These are phyloP conservation scores for Guyanaporus albipodus DNA, from an alignment of 768 basidiomycete species.

Conservation along the genomic window DNA sequence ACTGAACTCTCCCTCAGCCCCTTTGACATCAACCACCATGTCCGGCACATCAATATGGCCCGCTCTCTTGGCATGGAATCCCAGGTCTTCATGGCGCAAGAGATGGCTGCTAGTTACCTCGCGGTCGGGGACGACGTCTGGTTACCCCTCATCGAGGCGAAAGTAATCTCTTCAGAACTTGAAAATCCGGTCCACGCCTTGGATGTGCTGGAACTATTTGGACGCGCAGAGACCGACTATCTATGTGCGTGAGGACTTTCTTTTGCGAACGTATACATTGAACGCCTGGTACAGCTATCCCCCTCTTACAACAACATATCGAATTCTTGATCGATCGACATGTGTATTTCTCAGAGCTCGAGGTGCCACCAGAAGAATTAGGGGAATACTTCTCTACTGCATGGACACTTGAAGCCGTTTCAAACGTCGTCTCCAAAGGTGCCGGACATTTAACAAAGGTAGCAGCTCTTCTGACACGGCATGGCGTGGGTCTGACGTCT, in stretches of 20 bases:
- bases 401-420: slow-evolving; percentile 58
- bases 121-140: slow-evolving; percentile 70
- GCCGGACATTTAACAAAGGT: slow-evolving; percentile 64
- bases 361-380: slow-evolving; percentile 45
- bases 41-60: slow-evolving; percentile 61
- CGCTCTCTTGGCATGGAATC: slow-evolving; percentile 53
- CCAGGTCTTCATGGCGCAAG: slow-evolving; percentile 57
- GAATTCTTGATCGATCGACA: slow-evolving; percentile 49
- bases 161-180: slow-evolving; percentile 46
- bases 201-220: slow-evolving; percentile 58
- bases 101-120: slow-evolving; percentile 60
- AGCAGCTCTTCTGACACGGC: slow-evolving; percentile 10
- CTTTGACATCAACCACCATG: slow-evolving; percentile 60
- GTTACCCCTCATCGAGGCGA: slow-evolving; percentile 62
- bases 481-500: slow-evolving; percentile 12
- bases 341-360: slow-evolving; percentile 32
- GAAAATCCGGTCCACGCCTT: slow-evolving; percentile 49
- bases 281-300: slow-evolving; percentile 55
- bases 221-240: slow-evolving; percentile 70
- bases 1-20: slow-evolving; percentile 55
- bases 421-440: slow-evolving; percentile 53
- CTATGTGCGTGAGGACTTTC: slow-evolving; percentile 55
- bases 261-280: slow-evolving; percentile 12
- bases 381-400: slow-evolving; percentile 56
- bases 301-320: slow-evolving; percentile 64